Percentiles rank a stretch among this genome's conserved stretches.
Conservation (phyloP, 2,329 filamentous ascomycete species). For the Xylaria multiplex region DNA sequence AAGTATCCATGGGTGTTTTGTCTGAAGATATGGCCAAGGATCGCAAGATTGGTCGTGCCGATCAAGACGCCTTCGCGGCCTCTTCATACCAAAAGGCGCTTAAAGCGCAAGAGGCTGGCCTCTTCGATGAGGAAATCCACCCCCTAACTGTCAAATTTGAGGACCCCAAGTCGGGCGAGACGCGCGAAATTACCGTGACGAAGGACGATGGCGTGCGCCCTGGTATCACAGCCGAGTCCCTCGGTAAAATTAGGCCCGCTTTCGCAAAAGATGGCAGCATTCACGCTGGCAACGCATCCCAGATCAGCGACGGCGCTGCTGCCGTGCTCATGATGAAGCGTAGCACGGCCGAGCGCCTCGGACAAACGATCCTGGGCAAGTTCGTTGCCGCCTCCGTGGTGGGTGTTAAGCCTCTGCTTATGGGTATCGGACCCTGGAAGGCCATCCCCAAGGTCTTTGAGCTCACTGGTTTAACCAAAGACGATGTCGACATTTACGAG, state of each 20-base stretch:
- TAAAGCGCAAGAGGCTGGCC: slow-evolving; percentile 85
- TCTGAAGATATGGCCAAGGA: slow-evolving; percentile 96
- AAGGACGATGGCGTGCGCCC: slow-evolving; percentile 88
- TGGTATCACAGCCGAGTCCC: slow-evolving; percentile 85
- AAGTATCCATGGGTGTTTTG: slow-evolving; percentile 94
- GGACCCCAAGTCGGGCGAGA: slow-evolving; percentile 90
- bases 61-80: slow-evolving; percentile 95
- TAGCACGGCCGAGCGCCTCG: slow-evolving; percentile 85
- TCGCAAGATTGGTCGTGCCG: slow-evolving; percentile 73
- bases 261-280: slow-evolving; percentile 93
- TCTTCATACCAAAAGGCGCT: slow-evolving; percentile 89
- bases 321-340: slow-evolving; percentile 97
- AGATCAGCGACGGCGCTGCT: slow-evolving; percentile 95
- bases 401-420: slow-evolving; percentile 90
- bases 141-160: slow-evolving; percentile 88
- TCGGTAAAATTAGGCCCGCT: slow-evolving; percentile 89
- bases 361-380: slow-evolving; percentile 91
- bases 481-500: slow-evolving; percentile 96
- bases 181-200: slow-evolving; percentile 81
- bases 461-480: slow-evolving; percentile 84
- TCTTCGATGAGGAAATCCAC: slow-evolving; percentile 91
- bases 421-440: slow-evolving; percentile 96
- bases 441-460: slow-evolving; percentile 92
- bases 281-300: slow-evolving; percentile 94
- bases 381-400: slow-evolving; percentile 87